These are phyloP conservation scores for Dispira simplex DNA, from an alignment of 192 early-diverging fungal species.

Conservation along the genomic window DNA sequence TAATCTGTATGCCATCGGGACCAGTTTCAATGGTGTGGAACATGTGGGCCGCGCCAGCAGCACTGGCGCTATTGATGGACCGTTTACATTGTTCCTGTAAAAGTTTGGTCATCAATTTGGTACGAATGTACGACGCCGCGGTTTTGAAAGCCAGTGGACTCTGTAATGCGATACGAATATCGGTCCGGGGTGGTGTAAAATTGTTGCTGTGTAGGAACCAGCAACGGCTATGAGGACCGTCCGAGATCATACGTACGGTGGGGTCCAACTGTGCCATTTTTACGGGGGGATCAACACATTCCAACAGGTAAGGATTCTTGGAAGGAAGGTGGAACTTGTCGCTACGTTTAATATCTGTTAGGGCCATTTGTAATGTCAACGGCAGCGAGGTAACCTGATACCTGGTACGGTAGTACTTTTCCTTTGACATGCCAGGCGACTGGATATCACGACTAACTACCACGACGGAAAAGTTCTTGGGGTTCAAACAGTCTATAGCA, in stretches of 20 bases:
- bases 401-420: conserved; percentile 7
- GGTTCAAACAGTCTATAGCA: background rate
- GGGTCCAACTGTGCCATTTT: background rate
- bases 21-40: conserved; percentile 6
- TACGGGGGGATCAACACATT: background rate
- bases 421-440: conserved; percentile 9
- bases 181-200: background rate
- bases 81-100: conserved; percentile 2
- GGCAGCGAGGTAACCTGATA: conserved; percentile 11
- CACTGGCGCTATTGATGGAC: background rate
- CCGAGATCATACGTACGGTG: background rate
- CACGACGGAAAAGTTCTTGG: conserved; percentile 7
- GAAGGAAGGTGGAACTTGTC: conserved; percentile 8
- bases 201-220: conserved; percentile 2
- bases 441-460: conserved; percentile 9
- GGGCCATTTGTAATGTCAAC: conserved; percentile 8
- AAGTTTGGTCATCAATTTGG: background rate
- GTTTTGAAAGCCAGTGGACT: conserved; percentile 8
- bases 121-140: background rate
- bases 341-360: background rate
- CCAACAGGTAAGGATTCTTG: conserved; percentile 7
- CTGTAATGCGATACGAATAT: conserved; percentile 1
- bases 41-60: conserved; percentile 8
- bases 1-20: conserved; percentile 11
- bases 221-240: background rate